Conservation (phyloP, 371 early-diverging fungal species). For the Blastocladiella emersonii region DNA sequence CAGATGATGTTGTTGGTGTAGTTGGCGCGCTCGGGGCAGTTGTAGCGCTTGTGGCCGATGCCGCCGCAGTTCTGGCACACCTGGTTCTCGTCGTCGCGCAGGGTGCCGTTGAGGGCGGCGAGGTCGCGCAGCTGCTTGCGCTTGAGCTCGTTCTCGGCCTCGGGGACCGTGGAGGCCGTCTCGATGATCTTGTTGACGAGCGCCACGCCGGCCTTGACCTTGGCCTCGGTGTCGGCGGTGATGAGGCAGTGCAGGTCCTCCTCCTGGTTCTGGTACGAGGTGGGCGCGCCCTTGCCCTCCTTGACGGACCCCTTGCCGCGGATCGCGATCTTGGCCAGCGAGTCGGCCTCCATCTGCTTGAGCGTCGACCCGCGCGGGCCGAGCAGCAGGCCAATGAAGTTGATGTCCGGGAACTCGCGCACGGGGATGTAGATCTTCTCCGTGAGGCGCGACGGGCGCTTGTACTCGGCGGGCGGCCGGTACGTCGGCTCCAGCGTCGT, state of each 20-base stretch:
- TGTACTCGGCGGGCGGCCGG: slow-evolving; percentile 37
- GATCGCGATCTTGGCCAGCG: slow-evolving; percentile 39
- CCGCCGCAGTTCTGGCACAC: slow-evolving; percentile 87
- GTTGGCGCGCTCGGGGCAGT: slow-evolving; percentile 81
- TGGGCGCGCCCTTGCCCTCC: slow-evolving; percentile 27
- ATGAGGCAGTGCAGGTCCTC: slow-evolving; percentile 40
- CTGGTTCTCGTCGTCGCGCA: slow-evolving; percentile 63
- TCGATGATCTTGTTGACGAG: slow-evolving; percentile 38
- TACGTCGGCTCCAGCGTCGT: slow-evolving; percentile 21
- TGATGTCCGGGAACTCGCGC: slow-evolving; percentile 38
- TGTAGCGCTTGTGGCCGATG: slow-evolving; percentile 76
- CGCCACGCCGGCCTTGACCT: slow-evolving; percentile 24
- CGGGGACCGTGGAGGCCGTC: slow-evolving; percentile 36
- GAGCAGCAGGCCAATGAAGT: slow-evolving; percentile 45
- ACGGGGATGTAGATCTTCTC: slow-evolving; percentile 41
- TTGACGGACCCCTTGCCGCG: slow-evolving; percentile 43
- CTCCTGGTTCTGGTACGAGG: slow-evolving; percentile 23
- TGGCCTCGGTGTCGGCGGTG: slow-evolving; percentile 32
- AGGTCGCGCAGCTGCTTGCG: slow-evolving; percentile 34
- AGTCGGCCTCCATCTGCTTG: slow-evolving; percentile 36
- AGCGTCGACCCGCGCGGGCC: slow-evolving; percentile 44
- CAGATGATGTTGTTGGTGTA: slow-evolving; percentile 74
- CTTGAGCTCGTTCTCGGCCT: slow-evolving; percentile 35
- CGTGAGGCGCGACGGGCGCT: slow-evolving; percentile 22
- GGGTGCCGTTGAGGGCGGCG: slow-evolving; percentile 37